A percentile compares a stretch with the other conserved stretches of the same genome.
Evolutionary conservation across 495 filamentous ascomycete species (phyloP).

Genomic region (Trichoderma parareesei): DNA sequence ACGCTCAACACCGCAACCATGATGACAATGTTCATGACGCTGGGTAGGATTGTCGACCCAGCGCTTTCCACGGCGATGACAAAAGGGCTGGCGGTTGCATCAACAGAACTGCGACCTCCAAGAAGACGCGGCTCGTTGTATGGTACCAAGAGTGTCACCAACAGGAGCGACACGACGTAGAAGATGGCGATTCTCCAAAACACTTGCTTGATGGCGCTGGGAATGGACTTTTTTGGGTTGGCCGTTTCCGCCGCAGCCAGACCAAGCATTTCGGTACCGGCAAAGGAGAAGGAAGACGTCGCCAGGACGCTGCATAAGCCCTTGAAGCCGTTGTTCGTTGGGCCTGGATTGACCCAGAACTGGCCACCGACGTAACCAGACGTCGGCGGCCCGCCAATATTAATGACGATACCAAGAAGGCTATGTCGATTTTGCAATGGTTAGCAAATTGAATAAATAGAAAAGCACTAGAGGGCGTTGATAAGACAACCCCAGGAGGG

Average conservation of each 20-base stretch:
- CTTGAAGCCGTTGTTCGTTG: constrained; percentile 74
- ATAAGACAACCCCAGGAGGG: constrained; percentile 7
- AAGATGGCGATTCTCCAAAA: constrained; percentile 50
- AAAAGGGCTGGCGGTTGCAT: constrained; percentile 31
- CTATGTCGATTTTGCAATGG: constrained; percentile 18
- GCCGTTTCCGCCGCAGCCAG: constrained; percentile 59
- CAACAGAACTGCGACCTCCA: not conserved
- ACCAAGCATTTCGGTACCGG: constrained; percentile 72
- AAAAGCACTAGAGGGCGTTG: too few relatives aligned
- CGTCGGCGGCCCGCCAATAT: constrained; percentile 54
- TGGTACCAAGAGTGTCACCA: constrained; percentile 54
- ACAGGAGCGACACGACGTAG: constrained; percentile 52
- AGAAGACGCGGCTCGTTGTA: constrained; percentile 36
- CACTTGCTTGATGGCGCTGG: constrained; percentile 29
- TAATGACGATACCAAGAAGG: constrained; percentile 58
- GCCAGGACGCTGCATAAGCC: constrained; percentile 75
- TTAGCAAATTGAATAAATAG: not conserved
- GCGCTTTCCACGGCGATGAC: constrained; percentile 53
- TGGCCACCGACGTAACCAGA: constrained; percentile 58
- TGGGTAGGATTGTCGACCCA: constrained; percentile 53
- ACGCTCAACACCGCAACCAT: constrained; percentile 58
- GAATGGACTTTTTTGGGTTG: constrained; percentile 42
- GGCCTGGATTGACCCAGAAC: constrained; percentile 61
- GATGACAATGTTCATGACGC: constrained; percentile 65
- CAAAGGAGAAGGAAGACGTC: constrained; percentile 70